These are phyloP conservation scores for Choiromyces venosus DNA, from an alignment of 495 filamentous ascomycete species.

Conservation along the genomic window DNA sequence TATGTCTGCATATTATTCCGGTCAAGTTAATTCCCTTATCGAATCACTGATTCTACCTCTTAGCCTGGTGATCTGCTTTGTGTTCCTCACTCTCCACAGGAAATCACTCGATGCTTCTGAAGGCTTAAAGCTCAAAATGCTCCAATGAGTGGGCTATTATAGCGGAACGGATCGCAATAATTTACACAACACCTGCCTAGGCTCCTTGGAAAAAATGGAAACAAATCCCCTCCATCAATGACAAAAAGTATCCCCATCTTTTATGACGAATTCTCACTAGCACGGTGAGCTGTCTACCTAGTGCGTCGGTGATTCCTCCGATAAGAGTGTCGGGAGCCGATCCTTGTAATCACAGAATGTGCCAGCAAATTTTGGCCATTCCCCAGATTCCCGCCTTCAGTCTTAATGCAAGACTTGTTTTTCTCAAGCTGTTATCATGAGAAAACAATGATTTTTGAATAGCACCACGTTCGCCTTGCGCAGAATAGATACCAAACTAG, in stretches of 20 bases:
- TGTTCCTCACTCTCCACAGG: not conserved
- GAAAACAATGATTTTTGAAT: not conserved
- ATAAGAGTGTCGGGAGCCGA: not conserved
- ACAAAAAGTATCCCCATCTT: not conserved
- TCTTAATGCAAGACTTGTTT: not conserved
- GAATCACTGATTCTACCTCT: not conserved
- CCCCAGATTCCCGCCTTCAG: not conserved
- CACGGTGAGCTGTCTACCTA: not conserved
- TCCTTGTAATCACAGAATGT: not conserved
- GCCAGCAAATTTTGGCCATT: not conserved
- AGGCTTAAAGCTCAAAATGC: not conserved
- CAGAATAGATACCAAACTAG: not conserved
- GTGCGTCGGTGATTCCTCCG: not conserved
- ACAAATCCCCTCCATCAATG: not conserved
- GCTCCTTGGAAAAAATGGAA: too few relatives aligned
- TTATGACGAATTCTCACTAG: not conserved
- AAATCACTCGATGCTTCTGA: not conserved
- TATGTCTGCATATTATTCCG: not conserved
- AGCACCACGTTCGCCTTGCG: not conserved
- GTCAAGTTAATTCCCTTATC: not conserved
- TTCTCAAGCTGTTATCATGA: not conserved
- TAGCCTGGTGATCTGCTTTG: not conserved
- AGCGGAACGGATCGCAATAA: not conserved
- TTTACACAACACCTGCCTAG: not conserved
- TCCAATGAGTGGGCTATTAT: not conserved